Evolutionary conservation across 2,329 filamentous ascomycete species (phyloP), one percentile per base, ranked within the genome.

Genomic region (Trichoderma atroviride): DNA sequence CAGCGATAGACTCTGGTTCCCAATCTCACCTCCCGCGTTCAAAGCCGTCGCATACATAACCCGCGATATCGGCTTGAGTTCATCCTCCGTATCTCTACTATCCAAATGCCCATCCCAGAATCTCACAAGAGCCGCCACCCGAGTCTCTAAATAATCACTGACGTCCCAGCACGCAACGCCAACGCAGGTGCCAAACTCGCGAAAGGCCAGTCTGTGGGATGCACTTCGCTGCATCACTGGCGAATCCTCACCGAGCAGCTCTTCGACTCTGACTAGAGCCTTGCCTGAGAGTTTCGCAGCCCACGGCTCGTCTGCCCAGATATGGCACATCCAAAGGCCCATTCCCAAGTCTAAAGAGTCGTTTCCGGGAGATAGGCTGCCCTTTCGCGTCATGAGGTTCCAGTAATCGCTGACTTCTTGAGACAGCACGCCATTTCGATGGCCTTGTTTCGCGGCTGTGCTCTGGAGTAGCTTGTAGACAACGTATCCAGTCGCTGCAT

Each of bases 321-420:
- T 85, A 70, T 88, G 85, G 27, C 80, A 80, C 56, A 83, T 83
- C 86, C 87, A 89, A 31, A 89, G 74, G 1, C 85, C 84, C 87
- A 89, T 88, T 0, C 87, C 87, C 55, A 89, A 74, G 73, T 89
- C 87, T n/a, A 88, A 75, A 22, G 83, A 77, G 75, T 88, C 87
- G 4, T 74, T 76, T 33, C 84, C 86, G 3, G 83, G 79, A 53
- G 79, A 81, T 61, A 84, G 75, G 22, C 79, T 75, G 1, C 82
- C 82, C 62, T 61, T 70, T 2, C 79, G 75, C 29, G 76, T 74
- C 80, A 87, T 84, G 3, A 88, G 79, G 13, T 77, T 78, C 60
- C 79, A 76, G 71, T 88, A 88, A 60, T 87, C 84, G 0, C 73
- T 77, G n/a, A 87, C 86, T 72, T 88, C 86, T 10, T 81, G 75